Evolutionary conservation across 1,284 basidiomycete species (phyloP).

Genomic region (Grifola frondosa): DNA sequence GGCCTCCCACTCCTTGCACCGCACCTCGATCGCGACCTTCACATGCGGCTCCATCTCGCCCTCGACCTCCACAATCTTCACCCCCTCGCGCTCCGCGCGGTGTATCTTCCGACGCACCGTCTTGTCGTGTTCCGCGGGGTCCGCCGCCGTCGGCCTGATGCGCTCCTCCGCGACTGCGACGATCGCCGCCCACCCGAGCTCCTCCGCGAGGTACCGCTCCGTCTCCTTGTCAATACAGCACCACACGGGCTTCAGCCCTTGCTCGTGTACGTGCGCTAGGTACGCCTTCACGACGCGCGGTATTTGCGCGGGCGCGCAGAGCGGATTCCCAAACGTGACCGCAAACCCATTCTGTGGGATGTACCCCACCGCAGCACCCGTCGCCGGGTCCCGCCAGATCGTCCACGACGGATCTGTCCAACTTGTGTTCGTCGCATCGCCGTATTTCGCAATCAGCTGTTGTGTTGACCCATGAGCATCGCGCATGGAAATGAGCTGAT

Average conservation of each 20-base stretch:
- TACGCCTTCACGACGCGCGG: conserved; percentile 42
- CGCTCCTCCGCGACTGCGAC: conserved; percentile 53
- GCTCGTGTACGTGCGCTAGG: conserved; percentile 36
- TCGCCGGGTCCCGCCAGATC: conserved; percentile 47
- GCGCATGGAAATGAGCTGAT: neutral
- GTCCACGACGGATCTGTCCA: conserved; percentile 57
- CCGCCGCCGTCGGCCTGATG: conserved; percentile 42
- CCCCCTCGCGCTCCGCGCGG: conserved; percentile 47
- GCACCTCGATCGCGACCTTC: conserved; percentile 37
- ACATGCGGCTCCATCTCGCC: conserved; percentile 42
- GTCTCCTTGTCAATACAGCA: conserved; percentile 44
- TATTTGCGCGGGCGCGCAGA: conserved; percentile 45
- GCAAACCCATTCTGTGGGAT: conserved; percentile 37
- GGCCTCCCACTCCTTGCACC: conserved; percentile 48
- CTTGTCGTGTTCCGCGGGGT: conserved; percentile 41
- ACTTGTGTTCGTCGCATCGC: conserved; percentile 54
- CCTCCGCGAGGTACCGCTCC: conserved; percentile 46
- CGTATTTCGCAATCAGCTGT: conserved; percentile 52
- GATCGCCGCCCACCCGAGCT: conserved; percentile 50
- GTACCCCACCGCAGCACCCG: conserved; percentile 50
- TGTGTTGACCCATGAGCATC: neutral
- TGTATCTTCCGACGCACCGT: conserved; percentile 48
- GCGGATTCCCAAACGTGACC: conserved; percentile 49
- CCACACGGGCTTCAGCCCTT: conserved; percentile 52
- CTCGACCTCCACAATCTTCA: conserved; percentile 41